phyloP scores from a whole-genome alignment of 768 basidiomycete species.

The Lactifluus volemus region DNA sequence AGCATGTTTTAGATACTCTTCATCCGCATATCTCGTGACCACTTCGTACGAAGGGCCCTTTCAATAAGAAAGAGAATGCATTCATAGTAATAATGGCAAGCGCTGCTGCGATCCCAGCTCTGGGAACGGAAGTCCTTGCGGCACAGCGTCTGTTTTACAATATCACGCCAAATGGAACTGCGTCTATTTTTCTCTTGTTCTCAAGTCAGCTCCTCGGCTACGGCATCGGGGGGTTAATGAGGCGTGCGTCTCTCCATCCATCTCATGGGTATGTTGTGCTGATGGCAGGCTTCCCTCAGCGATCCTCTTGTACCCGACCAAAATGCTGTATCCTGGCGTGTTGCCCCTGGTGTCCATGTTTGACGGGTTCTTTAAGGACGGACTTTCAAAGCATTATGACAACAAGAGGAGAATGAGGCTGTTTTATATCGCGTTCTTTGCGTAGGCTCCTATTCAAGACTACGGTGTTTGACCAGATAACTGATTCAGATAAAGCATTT shows the following conservation, averaged over 20 bases:
- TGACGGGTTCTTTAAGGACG: conserved; percentile 39
- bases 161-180: conserved; percentile 37
- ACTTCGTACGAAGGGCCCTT: conserved; percentile 34
- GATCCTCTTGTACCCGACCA: conserved; percentile 43
- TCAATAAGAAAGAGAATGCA: conserved; percentile 53
- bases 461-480: conserved; percentile 29
- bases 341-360: conserved; percentile 42
- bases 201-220: conserved; percentile 37
- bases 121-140: conserved; percentile 46
- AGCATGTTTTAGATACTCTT: conserved; percentile 24
- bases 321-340: conserved; percentile 43
- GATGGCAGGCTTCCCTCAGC: conserved; percentile 22
- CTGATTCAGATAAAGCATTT: conserved; percentile 24
- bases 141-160: conserved; percentile 40
- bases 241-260: conserved; percentile 28
- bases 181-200: conserved; percentile 38
- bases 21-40: neutral
- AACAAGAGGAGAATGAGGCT: conserved; percentile 37
- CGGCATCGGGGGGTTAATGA: conserved; percentile 46
- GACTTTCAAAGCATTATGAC: conserved; percentile 18
- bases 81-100: conserved; percentile 51
- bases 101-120: conserved; percentile 44
- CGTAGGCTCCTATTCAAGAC: conserved; percentile 21
- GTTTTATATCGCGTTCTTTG: conserved; percentile 40
- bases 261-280: neutral